Conservation (phyloP, 2,329 filamentous ascomycete genomes). For the Alternaria gansuensis region DNA sequence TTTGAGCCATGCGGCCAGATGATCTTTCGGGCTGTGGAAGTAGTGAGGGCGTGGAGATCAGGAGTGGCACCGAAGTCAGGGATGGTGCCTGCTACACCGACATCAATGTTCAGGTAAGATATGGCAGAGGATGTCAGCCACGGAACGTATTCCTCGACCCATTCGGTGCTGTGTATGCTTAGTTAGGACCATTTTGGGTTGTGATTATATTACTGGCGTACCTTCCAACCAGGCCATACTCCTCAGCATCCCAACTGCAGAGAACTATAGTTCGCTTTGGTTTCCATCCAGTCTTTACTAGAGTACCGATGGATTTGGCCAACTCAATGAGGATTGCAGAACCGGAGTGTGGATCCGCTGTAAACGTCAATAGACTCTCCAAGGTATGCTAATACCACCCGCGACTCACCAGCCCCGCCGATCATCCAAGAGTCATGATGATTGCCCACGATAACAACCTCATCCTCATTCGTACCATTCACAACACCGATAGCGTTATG, state of each 20-base stretch:
- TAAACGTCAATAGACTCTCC: not conserved
- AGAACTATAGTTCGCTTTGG: slow-evolving; percentile 51
- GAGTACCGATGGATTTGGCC: slow-evolving; percentile 59
- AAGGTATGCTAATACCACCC: not conserved
- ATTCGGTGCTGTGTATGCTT: slow-evolving; percentile 52
- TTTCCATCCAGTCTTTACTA: slow-evolving; percentile 61
- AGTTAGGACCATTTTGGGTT: not conserved
- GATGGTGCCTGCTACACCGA: slow-evolving; percentile 57
- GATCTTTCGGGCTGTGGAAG: slow-evolving; percentile 51
- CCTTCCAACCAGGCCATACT: slow-evolving; percentile 48
- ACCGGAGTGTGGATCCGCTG: slow-evolving; percentile 61
- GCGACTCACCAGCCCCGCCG: slow-evolving; percentile 54
- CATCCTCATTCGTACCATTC: slow-evolving; percentile 67
- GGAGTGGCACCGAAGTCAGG: slow-evolving; percentile 52
- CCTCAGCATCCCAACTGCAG: slow-evolving; percentile 55
- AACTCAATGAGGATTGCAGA: slow-evolving; percentile 60
- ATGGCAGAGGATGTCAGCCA: slow-evolving; percentile 56
- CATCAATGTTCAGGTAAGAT: slow-evolving; percentile 61
- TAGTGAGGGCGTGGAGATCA: slow-evolving; percentile 51
- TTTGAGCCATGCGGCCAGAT: slow-evolving; percentile 51
- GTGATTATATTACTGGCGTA: not conserved
- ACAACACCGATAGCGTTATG: slow-evolving; percentile 78
- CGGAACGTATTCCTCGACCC: slow-evolving; percentile 60
- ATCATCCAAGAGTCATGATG: slow-evolving; percentile 65
- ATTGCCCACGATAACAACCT: slow-evolving; percentile 63